A percentile compares a stretch with the other conserved stretches of the same genome.
phyloP scores from a whole-genome alignment of 208 protist species.

The Leishmania lainsoni region DNA sequence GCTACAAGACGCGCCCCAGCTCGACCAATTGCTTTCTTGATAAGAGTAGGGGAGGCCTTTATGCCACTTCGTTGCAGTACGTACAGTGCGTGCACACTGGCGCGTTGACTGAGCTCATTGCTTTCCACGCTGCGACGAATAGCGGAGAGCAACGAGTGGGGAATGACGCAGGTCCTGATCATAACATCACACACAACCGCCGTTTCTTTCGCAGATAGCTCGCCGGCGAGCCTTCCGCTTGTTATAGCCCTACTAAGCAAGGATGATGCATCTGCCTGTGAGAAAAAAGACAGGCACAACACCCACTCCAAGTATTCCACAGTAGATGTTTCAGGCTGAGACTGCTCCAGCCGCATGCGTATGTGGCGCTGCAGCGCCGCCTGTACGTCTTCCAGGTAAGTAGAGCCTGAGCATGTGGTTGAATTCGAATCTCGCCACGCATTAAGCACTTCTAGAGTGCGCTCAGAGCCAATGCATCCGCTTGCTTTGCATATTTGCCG shows the following conservation, averaged over 20 bases:
- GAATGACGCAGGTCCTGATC: constrained; percentile 8
- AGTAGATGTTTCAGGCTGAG: neutral
- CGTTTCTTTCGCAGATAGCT: neutral
- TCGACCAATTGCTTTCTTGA: constrained; percentile 17
- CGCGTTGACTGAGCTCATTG: constrained; percentile 9
- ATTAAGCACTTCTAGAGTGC: neutral
- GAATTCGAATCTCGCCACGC: constrained; percentile 5
- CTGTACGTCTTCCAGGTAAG: neutral
- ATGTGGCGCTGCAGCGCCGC: neutral
- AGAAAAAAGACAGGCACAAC: constrained; percentile 30
- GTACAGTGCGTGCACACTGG: constrained; percentile 18
- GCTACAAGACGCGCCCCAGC: constrained; percentile 11
- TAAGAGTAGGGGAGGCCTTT: constrained; percentile 10
- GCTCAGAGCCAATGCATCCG: neutral
- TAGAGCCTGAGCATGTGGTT: neutral
- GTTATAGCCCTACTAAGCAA: neutral
- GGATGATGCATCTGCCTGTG: neutral
- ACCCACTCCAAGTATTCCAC: constrained; percentile 16
- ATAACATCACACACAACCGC: constrained; percentile 18
- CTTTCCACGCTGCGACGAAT: constrained; percentile 2
- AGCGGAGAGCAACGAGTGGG: neutral
- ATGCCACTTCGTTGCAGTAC: constrained; percentile 10
- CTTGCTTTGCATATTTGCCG: neutral
- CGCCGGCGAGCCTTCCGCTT: neutral
- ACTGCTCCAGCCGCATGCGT: neutral